These are phyloP conservation scores for Alternaria incomplexa DNA, from an alignment of 2,329 filamentous ascomycete genomes.

Conservation along the genomic window DNA sequence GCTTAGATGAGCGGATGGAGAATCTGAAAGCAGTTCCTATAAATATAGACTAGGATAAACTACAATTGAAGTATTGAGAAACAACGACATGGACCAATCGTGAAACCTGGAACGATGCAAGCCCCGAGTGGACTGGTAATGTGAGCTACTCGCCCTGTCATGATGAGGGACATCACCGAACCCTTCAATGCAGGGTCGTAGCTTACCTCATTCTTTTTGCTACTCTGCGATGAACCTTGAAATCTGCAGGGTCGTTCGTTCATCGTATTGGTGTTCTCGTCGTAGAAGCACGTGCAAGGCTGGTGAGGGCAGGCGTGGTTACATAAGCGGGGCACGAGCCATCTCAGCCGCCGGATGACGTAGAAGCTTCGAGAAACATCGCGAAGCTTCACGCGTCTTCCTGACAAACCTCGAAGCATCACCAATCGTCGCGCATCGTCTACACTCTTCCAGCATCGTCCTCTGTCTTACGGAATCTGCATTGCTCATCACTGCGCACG, in stretches of 20 bases:
- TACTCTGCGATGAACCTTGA: rapidly evolving
- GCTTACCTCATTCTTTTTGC: rapidly evolving
- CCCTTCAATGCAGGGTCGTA: rapidly evolving
- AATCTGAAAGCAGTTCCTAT: no score
- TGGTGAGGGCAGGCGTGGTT: constrained; percentile 11
- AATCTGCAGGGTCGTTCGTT: not conserved
- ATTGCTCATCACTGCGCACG: constrained; percentile 36
- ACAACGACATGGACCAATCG: not conserved
- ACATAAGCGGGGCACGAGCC: constrained; percentile 24
- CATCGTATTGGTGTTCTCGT: not conserved
- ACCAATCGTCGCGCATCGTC: constrained; percentile 30
- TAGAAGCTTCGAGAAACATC: constrained; percentile 33
- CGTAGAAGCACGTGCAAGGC: not conserved
- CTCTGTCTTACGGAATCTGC: constrained; percentile 29
- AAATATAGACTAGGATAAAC: not conserved
- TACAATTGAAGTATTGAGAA: not conserved
- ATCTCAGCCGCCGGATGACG: not conserved
- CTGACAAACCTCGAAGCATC: constrained; percentile 31
- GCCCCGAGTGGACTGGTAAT: not conserved
- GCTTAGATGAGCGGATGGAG: constrained; percentile 11
- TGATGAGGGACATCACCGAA: not conserved
- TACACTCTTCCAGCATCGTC: constrained; percentile 36
- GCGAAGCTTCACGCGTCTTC: constrained; percentile 31
- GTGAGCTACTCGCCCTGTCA: not conserved
- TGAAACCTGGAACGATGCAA: rapidly evolving